phyloP scores from a whole-genome alignment of 2,329 filamentous ascomycete genomes.

The Fusarium begoniae region DNA sequence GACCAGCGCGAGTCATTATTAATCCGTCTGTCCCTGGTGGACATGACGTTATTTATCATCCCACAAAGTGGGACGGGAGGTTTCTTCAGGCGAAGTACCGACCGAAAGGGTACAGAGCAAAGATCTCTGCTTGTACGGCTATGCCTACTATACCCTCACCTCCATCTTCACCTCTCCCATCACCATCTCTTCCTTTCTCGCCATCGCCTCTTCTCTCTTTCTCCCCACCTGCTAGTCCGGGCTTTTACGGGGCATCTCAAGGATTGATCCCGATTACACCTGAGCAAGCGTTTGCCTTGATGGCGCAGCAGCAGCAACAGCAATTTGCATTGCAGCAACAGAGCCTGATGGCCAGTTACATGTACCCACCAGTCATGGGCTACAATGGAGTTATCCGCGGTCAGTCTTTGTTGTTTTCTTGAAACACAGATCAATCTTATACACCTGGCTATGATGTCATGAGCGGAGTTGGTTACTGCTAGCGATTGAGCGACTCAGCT shows the following conservation, averaged over 20 bases:
- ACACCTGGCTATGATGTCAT: neutral
- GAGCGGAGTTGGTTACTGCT: neutral
- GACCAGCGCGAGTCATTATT: neutral
- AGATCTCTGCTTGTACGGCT: neutral
- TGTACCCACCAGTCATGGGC: neutral
- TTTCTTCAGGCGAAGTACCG: slow-evolving; percentile 1
- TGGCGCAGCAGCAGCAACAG: neutral
- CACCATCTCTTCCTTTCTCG: neutral
- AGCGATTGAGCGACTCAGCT: neutral
- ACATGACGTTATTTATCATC: slow-evolving; percentile 14
- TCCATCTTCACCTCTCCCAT: neutral
- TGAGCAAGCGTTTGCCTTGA: neutral
- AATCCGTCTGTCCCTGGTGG: neutral
- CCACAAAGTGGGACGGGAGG: rapidly evolving
- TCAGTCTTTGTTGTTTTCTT: neutral
- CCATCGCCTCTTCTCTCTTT: neutral
- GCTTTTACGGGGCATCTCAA: neutral
- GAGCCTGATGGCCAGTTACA: neutral
- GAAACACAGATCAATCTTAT: neutral
- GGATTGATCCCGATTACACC: neutral
- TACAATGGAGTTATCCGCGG: neutral
- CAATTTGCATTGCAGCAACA: neutral
- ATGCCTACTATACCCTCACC: neutral
- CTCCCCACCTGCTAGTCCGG: neutral
- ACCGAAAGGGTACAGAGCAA: neutral